Evolutionary conservation across 305 asterid species (phyloP).

Genomic region (Stenogyne calaminthoides): DNA sequence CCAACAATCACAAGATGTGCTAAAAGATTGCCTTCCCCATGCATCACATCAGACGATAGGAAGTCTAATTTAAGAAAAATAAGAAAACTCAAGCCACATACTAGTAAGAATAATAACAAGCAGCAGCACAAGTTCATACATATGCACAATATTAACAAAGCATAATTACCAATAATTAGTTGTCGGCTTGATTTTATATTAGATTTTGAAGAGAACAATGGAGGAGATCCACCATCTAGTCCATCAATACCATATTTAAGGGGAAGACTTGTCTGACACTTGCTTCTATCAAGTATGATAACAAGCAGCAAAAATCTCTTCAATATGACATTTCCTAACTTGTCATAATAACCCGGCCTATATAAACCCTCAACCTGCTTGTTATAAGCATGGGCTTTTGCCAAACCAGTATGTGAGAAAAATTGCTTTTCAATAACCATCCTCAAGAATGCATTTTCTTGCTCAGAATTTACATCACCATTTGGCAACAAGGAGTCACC

Average conservation of each 20-base stretch:
- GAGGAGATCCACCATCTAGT: slow-evolving; percentile 95
- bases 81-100: slow-evolving; percentile 27
- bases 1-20: slow-evolving; percentile 89
- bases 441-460: slow-evolving; percentile 81
- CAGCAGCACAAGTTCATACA: slow-evolving; percentile 31
- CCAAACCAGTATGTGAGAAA: slow-evolving; percentile 76
- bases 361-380: slow-evolving; percentile 95
- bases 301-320: slow-evolving; percentile 91
- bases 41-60: slow-evolving; percentile 93
- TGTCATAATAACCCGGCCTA: slow-evolving; percentile 96
- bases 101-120: slow-evolving; percentile 27
- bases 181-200: slow-evolving; percentile 85
- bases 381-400: slow-evolving; percentile 84
- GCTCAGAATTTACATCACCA: slow-evolving; percentile 69
- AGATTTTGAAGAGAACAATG: slow-evolving; percentile 66
- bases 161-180: slow-evolving; percentile 63
- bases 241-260: slow-evolving; percentile 96
- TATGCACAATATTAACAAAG: slow-evolving; percentile 24
- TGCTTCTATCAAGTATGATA: slow-evolving; percentile 79
- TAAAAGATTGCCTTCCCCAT: slow-evolving; percentile 92
- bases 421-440: slow-evolving; percentile 84
- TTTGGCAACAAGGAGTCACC: slow-evolving; percentile 82
- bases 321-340: slow-evolving; percentile 83
- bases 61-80: slow-evolving; percentile 51
- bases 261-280: slow-evolving; percentile 81